Percentiles rank a stretch among this genome's conserved stretches.
These are phyloP conservation scores for Gymnopilus dilepis DNA, from an alignment of 768 basidiomycete species.

Conservation along the genomic window DNA sequence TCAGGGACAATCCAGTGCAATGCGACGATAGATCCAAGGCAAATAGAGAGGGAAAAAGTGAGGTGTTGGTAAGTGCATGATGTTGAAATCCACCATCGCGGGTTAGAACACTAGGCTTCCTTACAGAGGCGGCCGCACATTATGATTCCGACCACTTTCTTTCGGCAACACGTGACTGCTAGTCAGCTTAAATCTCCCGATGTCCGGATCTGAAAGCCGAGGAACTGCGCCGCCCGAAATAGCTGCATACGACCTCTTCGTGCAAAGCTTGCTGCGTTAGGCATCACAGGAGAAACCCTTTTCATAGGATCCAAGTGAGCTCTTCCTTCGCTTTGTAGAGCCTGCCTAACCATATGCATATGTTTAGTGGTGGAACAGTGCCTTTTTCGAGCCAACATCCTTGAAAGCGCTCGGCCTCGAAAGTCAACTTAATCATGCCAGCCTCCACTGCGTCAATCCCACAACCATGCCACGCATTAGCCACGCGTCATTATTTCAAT, in stretches of 20 bases:
- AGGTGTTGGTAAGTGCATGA: too few species aligned
- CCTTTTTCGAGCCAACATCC: not conserved
- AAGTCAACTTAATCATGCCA: constrained; percentile 11
- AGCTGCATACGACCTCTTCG: constrained; percentile 1
- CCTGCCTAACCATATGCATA: too few species aligned
- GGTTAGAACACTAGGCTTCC: too few species aligned
- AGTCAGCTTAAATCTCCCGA: too few species aligned
- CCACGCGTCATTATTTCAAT: too few species aligned
- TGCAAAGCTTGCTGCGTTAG: not conserved
- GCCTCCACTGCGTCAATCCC: constrained; percentile 2
- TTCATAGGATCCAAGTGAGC: constrained; percentile 8
- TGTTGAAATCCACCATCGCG: too few species aligned
- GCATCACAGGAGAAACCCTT: not conserved
- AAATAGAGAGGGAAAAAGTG: not conserved
- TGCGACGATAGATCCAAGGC: too few species aligned
- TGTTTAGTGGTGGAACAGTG: constrained; percentile 5
- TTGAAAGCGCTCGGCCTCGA: constrained; percentile 5
- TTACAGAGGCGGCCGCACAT: constrained; percentile 6
- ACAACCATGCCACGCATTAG: constrained; percentile 2
- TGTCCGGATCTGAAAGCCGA: not conserved
- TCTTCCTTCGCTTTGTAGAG: too few species aligned
- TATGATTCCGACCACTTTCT: too few species aligned
- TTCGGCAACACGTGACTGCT: too few species aligned
- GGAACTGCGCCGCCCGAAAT: not conserved
- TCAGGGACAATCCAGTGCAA: too few species aligned